Evolutionary conservation across 257 asterid genomes (phyloP).

Genomic region (Solanum pinnatisectum): DNA sequence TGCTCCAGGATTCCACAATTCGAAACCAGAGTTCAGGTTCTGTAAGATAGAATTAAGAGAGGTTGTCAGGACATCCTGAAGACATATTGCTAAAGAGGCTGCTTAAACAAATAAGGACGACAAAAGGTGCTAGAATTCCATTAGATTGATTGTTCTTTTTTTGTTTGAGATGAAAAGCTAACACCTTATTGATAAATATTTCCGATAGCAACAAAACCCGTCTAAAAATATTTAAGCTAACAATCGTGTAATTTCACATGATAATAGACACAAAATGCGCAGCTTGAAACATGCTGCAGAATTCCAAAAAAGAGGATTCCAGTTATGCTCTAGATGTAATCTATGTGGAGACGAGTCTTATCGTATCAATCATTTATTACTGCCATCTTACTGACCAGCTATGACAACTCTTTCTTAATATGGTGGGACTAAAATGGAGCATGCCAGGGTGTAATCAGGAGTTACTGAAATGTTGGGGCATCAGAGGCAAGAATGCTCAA

Average conservation of each 20-base stretch:
- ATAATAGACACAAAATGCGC: neutral
- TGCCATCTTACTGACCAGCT: neutral
- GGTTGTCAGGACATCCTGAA: neutral
- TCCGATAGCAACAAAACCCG: neutral
- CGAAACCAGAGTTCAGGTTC: constrained; percentile 59
- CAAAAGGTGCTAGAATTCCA: neutral
- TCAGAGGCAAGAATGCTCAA: neutral
- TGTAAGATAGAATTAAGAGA: constrained; percentile 10
- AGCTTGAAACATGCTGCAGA: neutral
- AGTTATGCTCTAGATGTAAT: neutral
- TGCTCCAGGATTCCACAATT: constrained; percentile 73
- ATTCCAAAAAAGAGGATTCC: neutral
- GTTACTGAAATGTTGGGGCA: neutral
- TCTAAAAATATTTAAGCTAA: neutral
- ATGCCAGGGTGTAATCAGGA: neutral
- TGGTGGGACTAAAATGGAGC: neutral
- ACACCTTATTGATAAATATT: neutral
- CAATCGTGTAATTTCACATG: neutral
- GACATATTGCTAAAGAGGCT: neutral
- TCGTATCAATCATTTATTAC: neutral
- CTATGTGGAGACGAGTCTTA: neutral
- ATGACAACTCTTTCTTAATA: neutral
- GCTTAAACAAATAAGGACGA: neutral
- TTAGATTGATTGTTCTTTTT: neutral
- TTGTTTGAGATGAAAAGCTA: neutral